Evolutionary conservation across 78 protist species (phyloP).

Genomic region (Monocercomonoides exilis): DNA sequence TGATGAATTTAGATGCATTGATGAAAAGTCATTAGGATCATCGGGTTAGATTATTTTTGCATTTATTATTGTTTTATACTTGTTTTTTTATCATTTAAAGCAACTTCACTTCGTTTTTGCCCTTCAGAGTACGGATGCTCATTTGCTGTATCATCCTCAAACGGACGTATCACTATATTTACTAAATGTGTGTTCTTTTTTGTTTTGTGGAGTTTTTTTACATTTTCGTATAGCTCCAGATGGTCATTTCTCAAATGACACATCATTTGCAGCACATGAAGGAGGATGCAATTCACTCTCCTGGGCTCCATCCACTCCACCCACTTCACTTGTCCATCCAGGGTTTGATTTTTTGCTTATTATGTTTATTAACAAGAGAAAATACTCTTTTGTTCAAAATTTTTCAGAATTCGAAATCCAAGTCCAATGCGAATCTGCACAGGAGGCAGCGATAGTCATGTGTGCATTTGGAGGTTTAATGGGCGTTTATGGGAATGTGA

Average conservation of each 20-base stretch:
- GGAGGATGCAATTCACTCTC: not conserved
- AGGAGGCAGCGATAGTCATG: not conserved
- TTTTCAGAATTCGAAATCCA: not conserved
- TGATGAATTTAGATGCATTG: too few relatives aligned
- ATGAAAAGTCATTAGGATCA: too few relatives aligned
- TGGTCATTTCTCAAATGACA: not conserved
- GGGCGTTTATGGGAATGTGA: conserved; percentile 7
- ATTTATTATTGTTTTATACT: not conserved
- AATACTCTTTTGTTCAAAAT: not conserved
- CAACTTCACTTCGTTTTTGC: not conserved
- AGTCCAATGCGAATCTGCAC: not conserved
- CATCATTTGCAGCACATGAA: not conserved
- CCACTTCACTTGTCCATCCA: not conserved
- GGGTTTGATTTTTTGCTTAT: not conserved
- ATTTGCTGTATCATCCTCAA: not conserved
- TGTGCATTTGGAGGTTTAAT: not conserved
- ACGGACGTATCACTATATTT: not conserved
- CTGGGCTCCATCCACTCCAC: not conserved
- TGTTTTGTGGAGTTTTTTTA: not conserved
- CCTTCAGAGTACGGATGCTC: not conserved
- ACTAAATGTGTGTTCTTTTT: not conserved
- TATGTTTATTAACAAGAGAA: not conserved
- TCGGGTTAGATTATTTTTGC: too few relatives aligned
- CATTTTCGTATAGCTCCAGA: not conserved
- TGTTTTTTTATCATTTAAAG: not conserved